Base-by-base conservation (phyloP, 345 rosid species). In the Euphorbia pulcherrima region DNA sequence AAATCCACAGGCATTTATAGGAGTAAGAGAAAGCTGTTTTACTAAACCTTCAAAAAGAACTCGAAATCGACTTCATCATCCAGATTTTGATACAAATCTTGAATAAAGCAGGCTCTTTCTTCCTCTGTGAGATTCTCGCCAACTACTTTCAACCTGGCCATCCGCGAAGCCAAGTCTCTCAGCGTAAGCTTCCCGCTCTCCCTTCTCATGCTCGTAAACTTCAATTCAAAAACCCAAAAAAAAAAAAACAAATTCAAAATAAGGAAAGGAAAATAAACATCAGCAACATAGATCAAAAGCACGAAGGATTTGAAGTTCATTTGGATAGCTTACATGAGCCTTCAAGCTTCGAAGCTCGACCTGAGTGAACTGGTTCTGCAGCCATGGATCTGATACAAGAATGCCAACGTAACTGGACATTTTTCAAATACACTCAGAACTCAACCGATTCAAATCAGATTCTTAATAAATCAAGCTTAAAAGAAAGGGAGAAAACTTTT, bases 301-400 rank as follows among this genome's bases (percentile, higher is more conserved):
- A 29, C 54, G 57, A 54, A 2, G 6, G 30, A 47, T 35, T 37
- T 6, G 2, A 50, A 14, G 29, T 55, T 5, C 46, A 29, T 17
- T 6, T 6, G 21, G 8, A 3, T 11, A 35, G 63, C 79, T 65
- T 81, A 89, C 99, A 50, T 94, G 96, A 74, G 92, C 68, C 80
- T 94, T 94, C 54, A 94, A 88, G 83, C 99, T 88, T 24, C 97
- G 88, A 67, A 90, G 99, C 91, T 94, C 99, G 47, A 94, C 99
- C 62, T 94, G 99, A 48, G 99, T 94, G 86, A 94, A 94, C 85
- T 94, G 99, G 75, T 89, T 94, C 63, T 94, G 99, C 46, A 94
- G 92, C 88, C 78, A 89, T 68, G 97, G 96, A 89, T 94, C 99
- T 74, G 97, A 91, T 40, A 94, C 92, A 23, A 94, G 72, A 79